Percentiles rank a stretch among this genome's conserved stretches.
Evolutionary conservation across 2,329 filamentous ascomycete genomes (phyloP).

Genomic region (Penicillium sp.): DNA sequence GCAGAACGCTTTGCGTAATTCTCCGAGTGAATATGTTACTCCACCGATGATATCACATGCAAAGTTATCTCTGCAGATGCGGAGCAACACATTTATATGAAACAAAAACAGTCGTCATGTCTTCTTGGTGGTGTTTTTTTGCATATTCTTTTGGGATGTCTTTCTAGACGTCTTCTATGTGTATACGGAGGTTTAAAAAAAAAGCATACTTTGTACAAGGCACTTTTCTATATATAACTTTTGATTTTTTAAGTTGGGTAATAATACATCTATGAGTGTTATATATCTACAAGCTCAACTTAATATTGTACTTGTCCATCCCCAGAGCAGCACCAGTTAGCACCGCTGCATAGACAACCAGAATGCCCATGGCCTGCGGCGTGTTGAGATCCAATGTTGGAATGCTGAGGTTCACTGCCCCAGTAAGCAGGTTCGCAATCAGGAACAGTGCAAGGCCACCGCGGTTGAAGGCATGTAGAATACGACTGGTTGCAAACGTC

Average conservation of each 20-base stretch:
- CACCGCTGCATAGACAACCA: slow-evolving; percentile 69
- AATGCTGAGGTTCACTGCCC: slow-evolving; percentile 81
- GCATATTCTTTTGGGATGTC: no score
- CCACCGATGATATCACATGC: slow-evolving; percentile 10
- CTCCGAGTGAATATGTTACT: neutral
- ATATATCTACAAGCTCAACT: slow-evolving; percentile 27
- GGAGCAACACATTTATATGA: neutral
- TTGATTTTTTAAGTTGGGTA: neutral
- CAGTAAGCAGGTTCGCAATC: slow-evolving; percentile 84
- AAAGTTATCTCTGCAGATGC: neutral
- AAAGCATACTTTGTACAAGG: no score
- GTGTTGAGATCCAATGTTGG: slow-evolving; percentile 73
- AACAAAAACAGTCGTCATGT: neutral
- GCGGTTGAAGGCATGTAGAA: slow-evolving; percentile 82
- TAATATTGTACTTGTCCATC: slow-evolving; percentile 42
- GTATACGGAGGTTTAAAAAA: no score
- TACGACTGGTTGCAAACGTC: slow-evolving; percentile 69
- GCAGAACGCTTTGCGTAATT: neutral
- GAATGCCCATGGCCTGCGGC: slow-evolving; percentile 66
- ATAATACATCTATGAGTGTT: neutral
- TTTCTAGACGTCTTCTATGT: no score
- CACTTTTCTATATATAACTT: no score
- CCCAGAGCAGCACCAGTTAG: slow-evolving; percentile 64
- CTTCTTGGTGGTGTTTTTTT: no score
- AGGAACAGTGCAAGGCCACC: slow-evolving; percentile 86